phyloP scores from a whole-genome alignment of 164 flowering plant genomes.

The Vitis rupestris region DNA sequence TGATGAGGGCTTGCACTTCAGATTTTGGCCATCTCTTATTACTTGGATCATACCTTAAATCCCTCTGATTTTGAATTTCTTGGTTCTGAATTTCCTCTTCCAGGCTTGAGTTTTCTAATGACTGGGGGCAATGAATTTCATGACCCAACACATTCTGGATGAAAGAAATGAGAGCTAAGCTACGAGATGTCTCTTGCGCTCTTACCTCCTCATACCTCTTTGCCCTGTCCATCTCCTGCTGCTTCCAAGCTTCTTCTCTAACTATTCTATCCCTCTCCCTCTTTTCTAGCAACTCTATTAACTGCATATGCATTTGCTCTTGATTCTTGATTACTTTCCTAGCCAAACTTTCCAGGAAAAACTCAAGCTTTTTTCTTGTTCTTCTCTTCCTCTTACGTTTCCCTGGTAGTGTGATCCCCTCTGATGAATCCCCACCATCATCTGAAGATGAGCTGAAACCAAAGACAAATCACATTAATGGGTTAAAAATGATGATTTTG shows the following conservation, averaged over 20 bases:
- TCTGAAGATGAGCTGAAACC: slow-evolving; percentile 37
- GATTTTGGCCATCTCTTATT: slow-evolving; percentile 48
- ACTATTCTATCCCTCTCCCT: slow-evolving; percentile 47
- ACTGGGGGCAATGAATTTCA: slow-evolving; percentile 26
- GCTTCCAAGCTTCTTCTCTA: slow-evolving; percentile 67
- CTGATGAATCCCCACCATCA: slow-evolving; percentile 20
- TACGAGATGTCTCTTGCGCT: slow-evolving; percentile 49
- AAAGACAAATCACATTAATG: slow-evolving; percentile 1
- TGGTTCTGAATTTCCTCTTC: slow-evolving; percentile 20
- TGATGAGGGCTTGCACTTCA: slow-evolving; percentile 55
- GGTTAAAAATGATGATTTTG: not conserved
- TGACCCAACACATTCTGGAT: slow-evolving; percentile 35
- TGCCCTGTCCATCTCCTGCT: slow-evolving; percentile 46
- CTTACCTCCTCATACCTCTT: slow-evolving; percentile 37
- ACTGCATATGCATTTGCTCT: slow-evolving; percentile 54
- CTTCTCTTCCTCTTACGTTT: slow-evolving; percentile 40
- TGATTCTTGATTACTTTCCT: slow-evolving; percentile 45
- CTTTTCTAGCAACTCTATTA: slow-evolving; percentile 47
- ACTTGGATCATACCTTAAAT: slow-evolving; percentile 19
- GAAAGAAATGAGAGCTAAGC: slow-evolving; percentile 42
- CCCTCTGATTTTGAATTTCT: slow-evolving; percentile 11
- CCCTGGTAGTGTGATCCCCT: slow-evolving; percentile 8
- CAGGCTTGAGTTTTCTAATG: slow-evolving; percentile 4
- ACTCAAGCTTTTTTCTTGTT: slow-evolving; percentile 27
- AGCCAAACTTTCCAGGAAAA: slow-evolving; percentile 36